phyloP scores from a whole-genome alignment of 2,329 filamentous ascomycete species.

The Fusarium pseudoanthophilum region DNA sequence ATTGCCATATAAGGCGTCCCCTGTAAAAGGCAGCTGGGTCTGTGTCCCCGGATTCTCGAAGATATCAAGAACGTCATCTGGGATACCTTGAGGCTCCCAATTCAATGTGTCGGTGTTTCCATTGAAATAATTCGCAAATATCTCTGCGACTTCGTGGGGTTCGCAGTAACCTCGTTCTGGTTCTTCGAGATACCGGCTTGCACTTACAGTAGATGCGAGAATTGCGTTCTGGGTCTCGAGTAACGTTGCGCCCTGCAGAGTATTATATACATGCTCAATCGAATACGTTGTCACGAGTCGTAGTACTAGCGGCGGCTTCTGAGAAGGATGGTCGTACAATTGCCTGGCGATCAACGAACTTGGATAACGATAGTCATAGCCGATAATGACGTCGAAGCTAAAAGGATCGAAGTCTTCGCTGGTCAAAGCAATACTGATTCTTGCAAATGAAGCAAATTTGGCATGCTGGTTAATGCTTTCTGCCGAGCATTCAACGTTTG shows the following conservation, averaged over 20 bases:
- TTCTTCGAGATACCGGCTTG: conserved; percentile 53
- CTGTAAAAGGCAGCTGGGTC: conserved; percentile 44
- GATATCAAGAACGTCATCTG: conserved; percentile 60
- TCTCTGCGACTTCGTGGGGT: conserved; percentile 59
- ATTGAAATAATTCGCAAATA: conserved; percentile 60
- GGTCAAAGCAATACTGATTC: conserved; percentile 57
- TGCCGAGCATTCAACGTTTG: conserved; percentile 51
- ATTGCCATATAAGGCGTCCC: conserved; percentile 34
- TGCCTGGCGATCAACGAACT: conserved; percentile 48
- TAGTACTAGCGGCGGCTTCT: conserved; percentile 57
- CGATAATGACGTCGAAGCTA: conserved; percentile 62
- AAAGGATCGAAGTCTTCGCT: conserved; percentile 52
- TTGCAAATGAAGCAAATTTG: conserved; percentile 50
- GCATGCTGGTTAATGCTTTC: conserved; percentile 45
- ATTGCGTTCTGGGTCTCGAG: conserved; percentile 62
- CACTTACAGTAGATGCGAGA: conserved; percentile 51
- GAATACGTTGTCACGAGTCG: conserved; percentile 62
- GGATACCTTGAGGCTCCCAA: conserved; percentile 61
- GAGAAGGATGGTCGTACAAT: conserved; percentile 25
- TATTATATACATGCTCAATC: conserved; percentile 64
- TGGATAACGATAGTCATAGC: conserved; percentile 62
- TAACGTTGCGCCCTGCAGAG: conserved; percentile 50
- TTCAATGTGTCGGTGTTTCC: conserved; percentile 50
- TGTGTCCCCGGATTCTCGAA: conserved; percentile 54
- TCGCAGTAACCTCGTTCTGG: conserved; percentile 54